Conservation (phyloP, 352 stramenopile genomes). For the Phytophthora crassamura region DNA sequence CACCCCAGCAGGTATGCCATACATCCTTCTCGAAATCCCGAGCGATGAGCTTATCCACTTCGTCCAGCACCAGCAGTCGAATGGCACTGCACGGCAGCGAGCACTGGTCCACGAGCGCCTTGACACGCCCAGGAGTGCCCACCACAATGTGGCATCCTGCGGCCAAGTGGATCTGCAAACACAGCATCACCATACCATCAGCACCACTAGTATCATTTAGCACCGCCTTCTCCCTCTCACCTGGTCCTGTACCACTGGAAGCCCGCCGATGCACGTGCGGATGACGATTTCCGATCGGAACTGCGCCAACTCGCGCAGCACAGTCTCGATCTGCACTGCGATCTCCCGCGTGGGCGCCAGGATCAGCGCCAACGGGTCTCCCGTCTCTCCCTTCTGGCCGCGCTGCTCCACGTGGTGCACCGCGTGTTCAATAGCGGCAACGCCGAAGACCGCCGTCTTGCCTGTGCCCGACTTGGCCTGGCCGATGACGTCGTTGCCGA, state of each 20-base stretch:
- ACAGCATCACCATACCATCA: slow-evolving; percentile 5
- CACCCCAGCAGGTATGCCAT: background rate
- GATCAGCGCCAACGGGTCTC: slow-evolving; percentile 58
- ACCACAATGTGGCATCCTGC: slow-evolving; percentile 70
- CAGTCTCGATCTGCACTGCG: slow-evolving; percentile 74
- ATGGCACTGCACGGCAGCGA: slow-evolving; percentile 54
- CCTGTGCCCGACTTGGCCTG: slow-evolving; percentile 87
- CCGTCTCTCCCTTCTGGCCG: background rate
- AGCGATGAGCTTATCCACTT: slow-evolving; percentile 84
- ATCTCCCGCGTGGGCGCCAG: slow-evolving; percentile 84
- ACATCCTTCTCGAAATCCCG: slow-evolving; percentile 76
- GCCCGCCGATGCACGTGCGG: slow-evolving; percentile 64
- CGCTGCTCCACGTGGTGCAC: slow-evolving; percentile 42
- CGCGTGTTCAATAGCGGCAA: slow-evolving; percentile 69
- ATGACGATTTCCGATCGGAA: slow-evolving; percentile 50
- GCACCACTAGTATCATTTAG: background rate
- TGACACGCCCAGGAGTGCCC: slow-evolving; percentile 75
- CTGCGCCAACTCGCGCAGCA: slow-evolving; percentile 60
- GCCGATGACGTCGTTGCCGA: slow-evolving; percentile 81
- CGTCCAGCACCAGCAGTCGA: slow-evolving; percentile 75
- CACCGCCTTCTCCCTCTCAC: slow-evolving; percentile 17
- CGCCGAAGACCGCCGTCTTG: slow-evolving; percentile 83
- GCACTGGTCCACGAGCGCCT: slow-evolving; percentile 69
- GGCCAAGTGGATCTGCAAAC: slow-evolving; percentile 40
- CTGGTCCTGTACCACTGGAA: slow-evolving; percentile 69